A percentile compares a stretch with the other conserved stretches of the same genome.
These are phyloP conservation scores for Claviceps cyperi DNA, from an alignment of 2,329 filamentous ascomycete species.

Conservation along the genomic window DNA sequence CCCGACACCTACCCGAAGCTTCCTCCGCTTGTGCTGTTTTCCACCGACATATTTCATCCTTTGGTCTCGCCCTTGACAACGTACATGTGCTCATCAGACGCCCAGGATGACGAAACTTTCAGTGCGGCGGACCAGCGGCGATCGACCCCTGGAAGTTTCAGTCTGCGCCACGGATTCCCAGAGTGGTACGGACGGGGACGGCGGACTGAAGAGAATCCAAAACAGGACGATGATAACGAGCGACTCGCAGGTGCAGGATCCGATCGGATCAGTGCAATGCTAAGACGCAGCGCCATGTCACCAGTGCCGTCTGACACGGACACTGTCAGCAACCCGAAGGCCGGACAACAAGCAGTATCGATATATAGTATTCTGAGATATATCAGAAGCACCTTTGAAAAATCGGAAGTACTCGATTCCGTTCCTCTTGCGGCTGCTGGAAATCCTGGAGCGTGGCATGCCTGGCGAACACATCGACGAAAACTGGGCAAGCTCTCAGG, in stretches of 20 bases:
- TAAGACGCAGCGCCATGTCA: slow-evolving; percentile 13
- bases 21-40: slow-evolving; percentile 76
- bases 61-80: slow-evolving; percentile 87
- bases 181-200: slow-evolving; percentile 63
- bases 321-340: slow-evolving; percentile 26
- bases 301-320: slow-evolving; percentile 16
- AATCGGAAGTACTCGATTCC: slow-evolving; percentile 60
- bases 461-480: slow-evolving; percentile 62
- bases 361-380: slow-evolving; percentile 63
- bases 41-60: slow-evolving; percentile 89
- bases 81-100: slow-evolving; percentile 77
- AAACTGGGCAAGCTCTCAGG: slow-evolving; percentile 16
- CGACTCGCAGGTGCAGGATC: slow-evolving; percentile 15
- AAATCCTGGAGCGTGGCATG: slow-evolving; percentile 86
- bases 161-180: slow-evolving; percentile 78
- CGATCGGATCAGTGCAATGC: slow-evolving; percentile 8
- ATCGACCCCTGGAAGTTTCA: slow-evolving; percentile 79
- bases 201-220: slow-evolving; percentile 23
- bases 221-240: slow-evolving; percentile 26
- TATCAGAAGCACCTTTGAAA: slow-evolving; percentile 67
- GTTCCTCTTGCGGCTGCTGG: slow-evolving; percentile 71
- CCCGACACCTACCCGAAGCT: slow-evolving; percentile 63
- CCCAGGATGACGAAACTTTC: slow-evolving; percentile 60
- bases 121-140: slow-evolving; percentile 73
- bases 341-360: slow-evolving; percentile 30